Percentiles rank a stretch among this genome's conserved stretches.
phyloP scores from a whole-genome alignment of 2,329 filamentous ascomycete species.

The Botrytis medusae region DNA sequence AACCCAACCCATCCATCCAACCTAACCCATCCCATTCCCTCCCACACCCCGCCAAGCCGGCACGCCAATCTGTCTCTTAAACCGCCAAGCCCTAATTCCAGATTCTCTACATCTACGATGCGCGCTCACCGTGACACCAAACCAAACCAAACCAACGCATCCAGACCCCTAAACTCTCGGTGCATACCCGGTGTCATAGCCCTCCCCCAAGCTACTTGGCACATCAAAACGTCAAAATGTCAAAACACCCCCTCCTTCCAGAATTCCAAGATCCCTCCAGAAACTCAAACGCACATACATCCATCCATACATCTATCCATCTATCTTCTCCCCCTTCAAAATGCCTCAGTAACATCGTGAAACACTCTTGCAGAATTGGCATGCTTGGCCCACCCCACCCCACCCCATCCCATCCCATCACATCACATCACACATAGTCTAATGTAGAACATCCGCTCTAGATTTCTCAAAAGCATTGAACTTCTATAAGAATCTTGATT shows the following conservation, averaged over 20 bases:
- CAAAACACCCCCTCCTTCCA: background rate
- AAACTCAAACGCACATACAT: background rate
- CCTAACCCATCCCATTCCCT: too few relatives aligned
- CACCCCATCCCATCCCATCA: background rate
- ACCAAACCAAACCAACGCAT: background rate
- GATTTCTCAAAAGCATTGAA: background rate
- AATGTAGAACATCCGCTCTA: background rate
- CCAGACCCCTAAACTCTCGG: background rate
- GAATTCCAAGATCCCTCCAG: background rate
- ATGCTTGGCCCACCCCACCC: slow-evolving; percentile 10
- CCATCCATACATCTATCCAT: too few relatives aligned
- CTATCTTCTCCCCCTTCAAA: background rate
- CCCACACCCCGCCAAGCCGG: slow-evolving; percentile 2
- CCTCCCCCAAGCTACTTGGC: slow-evolving; percentile 13
- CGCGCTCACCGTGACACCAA: too few relatives aligned
- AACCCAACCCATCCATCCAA: background rate
- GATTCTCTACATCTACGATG: background rate
- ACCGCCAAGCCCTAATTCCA: background rate
- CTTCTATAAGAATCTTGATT: too few relatives aligned
- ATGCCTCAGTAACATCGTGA: slow-evolving; percentile 7
- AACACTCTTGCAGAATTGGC: slow-evolving; percentile 13
- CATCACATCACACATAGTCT: background rate
- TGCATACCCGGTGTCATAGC: background rate
- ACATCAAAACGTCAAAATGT: background rate
- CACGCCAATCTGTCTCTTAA: background rate